Conservation (phyloP, 805 yeast genomes). For the Nakazawaea populi region DNA sequence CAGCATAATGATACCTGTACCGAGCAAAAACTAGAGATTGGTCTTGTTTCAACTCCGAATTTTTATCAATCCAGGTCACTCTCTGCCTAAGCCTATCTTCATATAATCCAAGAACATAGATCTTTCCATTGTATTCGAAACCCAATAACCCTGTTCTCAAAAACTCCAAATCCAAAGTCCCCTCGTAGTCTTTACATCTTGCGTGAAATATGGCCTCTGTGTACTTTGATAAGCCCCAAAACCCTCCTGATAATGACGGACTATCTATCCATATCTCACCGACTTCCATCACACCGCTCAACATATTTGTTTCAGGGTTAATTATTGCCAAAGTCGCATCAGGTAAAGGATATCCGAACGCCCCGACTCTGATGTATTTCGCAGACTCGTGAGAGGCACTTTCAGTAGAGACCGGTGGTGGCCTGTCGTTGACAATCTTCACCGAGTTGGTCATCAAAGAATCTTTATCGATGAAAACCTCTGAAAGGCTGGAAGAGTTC, state of each 20-base stretch:
- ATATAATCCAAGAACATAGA: slow-evolving; percentile 81
- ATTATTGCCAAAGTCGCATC: slow-evolving; percentile 92
- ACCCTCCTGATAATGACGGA: slow-evolving; percentile 85
- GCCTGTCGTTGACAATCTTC: slow-evolving; percentile 55
- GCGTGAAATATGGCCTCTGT: slow-evolving; percentile 79
- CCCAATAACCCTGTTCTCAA: slow-evolving; percentile 90
- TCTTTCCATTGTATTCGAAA: slow-evolving; percentile 78
- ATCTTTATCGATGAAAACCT: slow-evolving; percentile 66
- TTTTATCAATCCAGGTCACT: slow-evolving; percentile 57
- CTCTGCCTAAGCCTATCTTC: slow-evolving; percentile 88
- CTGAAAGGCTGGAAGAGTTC: slow-evolving; percentile 41
- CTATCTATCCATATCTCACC: slow-evolving; percentile 99
- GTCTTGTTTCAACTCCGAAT: slow-evolving; percentile 13
- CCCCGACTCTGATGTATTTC: slow-evolving; percentile 66
- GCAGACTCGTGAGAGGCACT: slow-evolving; percentile 28
- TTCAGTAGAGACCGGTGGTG: slow-evolving; percentile 38
- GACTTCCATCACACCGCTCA: slow-evolving; percentile 71
- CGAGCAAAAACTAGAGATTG: slow-evolving; percentile 19
- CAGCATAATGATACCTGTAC: slow-evolving; percentile 71
- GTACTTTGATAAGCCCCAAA: slow-evolving; percentile 65
- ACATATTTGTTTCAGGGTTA: slow-evolving; percentile 80
- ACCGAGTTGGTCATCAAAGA: slow-evolving; percentile 70
- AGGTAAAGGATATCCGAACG: slow-evolving; percentile 92
- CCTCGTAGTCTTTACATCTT: slow-evolving; percentile 66
- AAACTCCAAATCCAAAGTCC: slow-evolving; percentile 68